A percentile compares a stretch with the other conserved stretches of the same genome.
phyloP scores from a whole-genome alignment of 805 yeast genomes.

The Cyberlindnera japonica region DNA sequence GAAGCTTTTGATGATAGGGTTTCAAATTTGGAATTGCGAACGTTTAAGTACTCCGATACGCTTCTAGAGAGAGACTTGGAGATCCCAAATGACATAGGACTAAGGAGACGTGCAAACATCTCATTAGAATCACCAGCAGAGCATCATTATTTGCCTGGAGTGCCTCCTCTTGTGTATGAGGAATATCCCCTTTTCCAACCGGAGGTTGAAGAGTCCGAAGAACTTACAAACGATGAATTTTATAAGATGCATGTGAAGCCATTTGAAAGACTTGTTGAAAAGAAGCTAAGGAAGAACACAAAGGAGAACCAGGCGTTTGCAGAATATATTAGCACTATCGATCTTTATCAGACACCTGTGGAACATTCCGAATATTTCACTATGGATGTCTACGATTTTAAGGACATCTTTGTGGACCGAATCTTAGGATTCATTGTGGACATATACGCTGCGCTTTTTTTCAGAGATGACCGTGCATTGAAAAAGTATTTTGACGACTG shows the following conservation, averaged over 20 bases:
- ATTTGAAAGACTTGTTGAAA: slow-evolving; percentile 13
- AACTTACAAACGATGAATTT: slow-evolving; percentile 18
- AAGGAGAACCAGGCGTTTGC: slow-evolving; percentile 5
- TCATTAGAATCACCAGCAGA: slow-evolving; percentile 15
- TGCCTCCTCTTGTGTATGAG: slow-evolving; percentile 24
- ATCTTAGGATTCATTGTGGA: slow-evolving; percentile 9
- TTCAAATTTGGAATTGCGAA: slow-evolving; percentile 5
- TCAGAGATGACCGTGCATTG: slow-evolving; percentile 8
- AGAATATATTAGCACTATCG: slow-evolving; percentile 13
- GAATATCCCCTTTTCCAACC: slow-evolving; percentile 27
- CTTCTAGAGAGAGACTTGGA: slow-evolving; percentile 23
- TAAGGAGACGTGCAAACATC: slow-evolving; percentile 8
- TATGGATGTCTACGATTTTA: slow-evolving; percentile 15
- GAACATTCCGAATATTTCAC: slow-evolving; percentile 15
- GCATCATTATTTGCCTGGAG: slow-evolving; percentile 22
- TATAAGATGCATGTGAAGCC: slow-evolving; percentile 8
- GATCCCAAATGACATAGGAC: slow-evolving; percentile 21
- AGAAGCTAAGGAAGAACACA: slow-evolving; percentile 1
- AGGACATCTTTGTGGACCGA: slow-evolving; percentile 14
- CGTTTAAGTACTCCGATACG: slow-evolving; percentile 16
- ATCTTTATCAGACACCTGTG: slow-evolving; percentile 15
- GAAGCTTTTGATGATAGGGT: slow-evolving; percentile 17
- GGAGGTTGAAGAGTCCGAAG: slow-evolving; percentile 12
- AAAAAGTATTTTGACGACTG: slow-evolving; percentile 15
- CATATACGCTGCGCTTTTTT: slow-evolving; percentile 10